Evolutionary conservation across 2,329 filamentous ascomycete genomes (phyloP), one percentile per base, ranked within the genome.

Genomic region (Paramyrothecium sp.): DNA sequence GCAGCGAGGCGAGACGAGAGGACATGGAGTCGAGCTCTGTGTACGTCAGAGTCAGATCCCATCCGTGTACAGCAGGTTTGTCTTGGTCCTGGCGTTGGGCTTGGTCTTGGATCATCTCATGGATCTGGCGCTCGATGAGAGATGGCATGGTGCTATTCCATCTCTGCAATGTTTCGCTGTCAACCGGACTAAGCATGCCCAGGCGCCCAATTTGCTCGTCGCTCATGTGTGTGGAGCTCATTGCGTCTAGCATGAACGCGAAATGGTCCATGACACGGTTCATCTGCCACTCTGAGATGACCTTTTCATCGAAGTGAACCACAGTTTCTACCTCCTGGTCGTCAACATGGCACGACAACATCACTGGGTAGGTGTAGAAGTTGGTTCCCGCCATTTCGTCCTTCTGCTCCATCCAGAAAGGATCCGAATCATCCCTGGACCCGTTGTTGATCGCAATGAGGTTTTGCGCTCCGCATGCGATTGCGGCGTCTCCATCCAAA

Each of bases 41-140:
- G 54, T 78, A 79, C 2, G 75, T 77, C 47, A 78, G 72, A 20
- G 57, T 60, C 4, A 72, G 72, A 53, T 79, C 77, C 76, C 75
- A 79, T 1, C 76, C 72, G 50, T 71, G 63, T 11, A 79, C 69
- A 20, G 76, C 75, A 10, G 64, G 60, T 10, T 67, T 64, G 20
- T 46, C 22, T 11, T 3, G 38, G 12, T 60, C 55, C 0, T 75
- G 74, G 2, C 65, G 60, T 44, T 60, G 63, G 13, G 55, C 60
- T 53, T 72, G 71, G 16, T 71, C 67, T 2, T 69, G 67, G 53
- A 78, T 69, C 53, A 76, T 58, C 30, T 75, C 72, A 52, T 78
- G 75, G 66, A 77, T 74, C 54, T 70, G 73, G n/a, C 61, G 62
- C 19, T 71, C 63, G 41, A 76, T 62, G 10, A 67, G 69, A 1